Base-by-base conservation (phyloP, 768 basidiomycete species). In the Exsudoporus frostii region DNA sequence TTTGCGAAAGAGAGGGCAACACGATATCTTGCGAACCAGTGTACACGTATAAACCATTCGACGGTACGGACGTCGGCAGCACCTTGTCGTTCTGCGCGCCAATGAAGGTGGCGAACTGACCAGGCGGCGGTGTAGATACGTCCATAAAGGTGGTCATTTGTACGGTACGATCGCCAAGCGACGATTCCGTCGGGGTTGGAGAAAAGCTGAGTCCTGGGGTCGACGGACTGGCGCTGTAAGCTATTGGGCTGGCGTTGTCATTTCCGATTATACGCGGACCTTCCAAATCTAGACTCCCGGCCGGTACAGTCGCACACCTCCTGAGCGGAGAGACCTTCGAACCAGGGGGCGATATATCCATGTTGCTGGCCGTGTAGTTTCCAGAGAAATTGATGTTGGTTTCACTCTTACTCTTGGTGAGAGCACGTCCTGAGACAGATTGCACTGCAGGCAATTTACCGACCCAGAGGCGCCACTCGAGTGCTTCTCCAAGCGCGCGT, bases 391-490 rank as follows among this genome's bases (percentile, higher is more conserved):
- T 75, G 53, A 58, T 71, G 62, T 68, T 65, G 4, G 66, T 65
- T 60, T 86, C 85, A 50, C 83, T 85, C 52, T 76, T 80, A 22
- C 76, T 73, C 58, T 84, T 74, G 30, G 68, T 65, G 22, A 86
- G 67, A 3, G 76, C 51, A 48, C 81, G 76, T 63, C 55, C 42
- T 19, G 61, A 50, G 57, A 54, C 48, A 42, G 78, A 62, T 51
- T 71, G 63, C 63, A 42, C 65, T 64, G 66, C 65, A 48, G 73
- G 72, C 62, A 76, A 72, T 71, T 92, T 92, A 51, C 91, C 91
- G 37, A 95, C 90, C 91, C 92, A 94, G 22, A 95, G 82, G n/a
- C 90, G 81, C 90, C 91, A 96, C 55, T 86, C 85, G 19, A 96
- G 80, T 9, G 91, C 86, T 65, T 85, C 84, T 22, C 92, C 90